Evolutionary conservation across 768 basidiomycete genomes (phyloP).

Genomic region (Leucogyrophana mollusca): DNA sequence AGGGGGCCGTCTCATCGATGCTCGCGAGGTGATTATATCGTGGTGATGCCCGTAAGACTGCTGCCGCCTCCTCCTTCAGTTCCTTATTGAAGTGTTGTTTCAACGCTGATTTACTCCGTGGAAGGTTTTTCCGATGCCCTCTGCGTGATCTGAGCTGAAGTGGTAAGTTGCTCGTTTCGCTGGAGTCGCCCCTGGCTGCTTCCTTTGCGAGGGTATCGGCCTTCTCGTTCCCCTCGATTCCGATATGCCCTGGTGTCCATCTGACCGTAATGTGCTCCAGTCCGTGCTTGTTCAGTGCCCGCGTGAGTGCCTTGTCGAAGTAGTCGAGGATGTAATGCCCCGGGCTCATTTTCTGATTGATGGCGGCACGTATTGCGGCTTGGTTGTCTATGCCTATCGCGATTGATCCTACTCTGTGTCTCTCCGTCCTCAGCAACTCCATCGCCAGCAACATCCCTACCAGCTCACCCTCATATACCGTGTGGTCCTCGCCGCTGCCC

Average conservation of each 20-base stretch:
- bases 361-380: slow-evolving; percentile 10
- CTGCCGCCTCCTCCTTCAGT: not conserved
- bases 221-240: slow-evolving; percentile 23
- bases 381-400: slow-evolving; percentile 20
- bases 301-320: slow-evolving; percentile 4
- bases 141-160: not conserved
- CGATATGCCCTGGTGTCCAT: slow-evolving; percentile 25
- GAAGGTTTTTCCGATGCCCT: not conserved
- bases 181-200: slow-evolving; percentile 12
- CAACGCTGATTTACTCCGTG: slow-evolving; percentile 4
- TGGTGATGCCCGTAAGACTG: slow-evolving; percentile 1
- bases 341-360: not conserved
- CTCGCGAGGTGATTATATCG: not conserved
- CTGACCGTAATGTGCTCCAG: slow-evolving; percentile 3
- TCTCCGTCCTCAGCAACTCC: slow-evolving; percentile 3
- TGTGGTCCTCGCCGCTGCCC: slow-evolving; percentile 11
- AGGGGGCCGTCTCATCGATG: slow-evolving; percentile 1
- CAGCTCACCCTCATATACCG: slow-evolving; percentile 23
- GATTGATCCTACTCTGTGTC: not conserved
- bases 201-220: slow-evolving; percentile 21
- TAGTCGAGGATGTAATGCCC: slow-evolving; percentile 11
- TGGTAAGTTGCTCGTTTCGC: not conserved
- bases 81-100: not conserved
- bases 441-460: slow-evolving; percentile 15
- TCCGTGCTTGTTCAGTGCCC: too few relatives aligned